phyloP scores from a whole-genome alignment of 2,329 filamentous ascomycete species.

The Neofusicoccum sp. region DNA sequence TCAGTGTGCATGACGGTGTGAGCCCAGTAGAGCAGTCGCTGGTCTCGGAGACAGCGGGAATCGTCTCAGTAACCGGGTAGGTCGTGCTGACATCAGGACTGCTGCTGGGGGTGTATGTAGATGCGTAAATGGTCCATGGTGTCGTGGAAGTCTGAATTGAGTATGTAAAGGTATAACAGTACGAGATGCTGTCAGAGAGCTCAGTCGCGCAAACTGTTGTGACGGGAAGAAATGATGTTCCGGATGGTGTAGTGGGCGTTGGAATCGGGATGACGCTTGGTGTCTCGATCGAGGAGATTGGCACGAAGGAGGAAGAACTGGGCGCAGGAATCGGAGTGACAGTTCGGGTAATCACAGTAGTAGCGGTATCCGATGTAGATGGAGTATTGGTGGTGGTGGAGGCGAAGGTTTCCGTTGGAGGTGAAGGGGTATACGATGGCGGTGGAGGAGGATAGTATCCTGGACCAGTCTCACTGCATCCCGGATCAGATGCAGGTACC shows the following conservation, averaged over 20 bases:
- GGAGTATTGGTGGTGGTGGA: not conserved
- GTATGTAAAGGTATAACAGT: too few relatives aligned
- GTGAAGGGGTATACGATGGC: not conserved
- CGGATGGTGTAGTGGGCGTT: not conserved
- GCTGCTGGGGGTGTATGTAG: too few relatives aligned
- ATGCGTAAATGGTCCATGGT: too few relatives aligned
- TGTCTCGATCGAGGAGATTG: not conserved
- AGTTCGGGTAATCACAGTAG: not conserved
- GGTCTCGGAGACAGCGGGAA: too few relatives aligned
- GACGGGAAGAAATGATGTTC: not conserved
- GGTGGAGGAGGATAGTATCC: not conserved
- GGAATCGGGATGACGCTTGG: not conserved
- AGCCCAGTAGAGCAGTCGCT: too few relatives aligned
- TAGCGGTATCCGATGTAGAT: not conserved
- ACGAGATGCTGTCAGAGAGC: too few relatives aligned
- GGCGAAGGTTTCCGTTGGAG: not conserved
- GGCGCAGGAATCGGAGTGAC: not conserved
- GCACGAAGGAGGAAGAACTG: not conserved
- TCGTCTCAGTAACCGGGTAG: too few relatives aligned
- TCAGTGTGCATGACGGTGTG: too few relatives aligned
- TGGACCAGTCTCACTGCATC: not conserved
- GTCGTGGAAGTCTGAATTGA: too few relatives aligned
- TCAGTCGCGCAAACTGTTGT: not conserved
- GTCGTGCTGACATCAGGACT: too few relatives aligned
- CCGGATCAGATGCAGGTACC: not conserved